These are phyloP conservation scores for Aspergillus panamensis DNA, from an alignment of 495 filamentous ascomycete species.

Conservation along the genomic window DNA sequence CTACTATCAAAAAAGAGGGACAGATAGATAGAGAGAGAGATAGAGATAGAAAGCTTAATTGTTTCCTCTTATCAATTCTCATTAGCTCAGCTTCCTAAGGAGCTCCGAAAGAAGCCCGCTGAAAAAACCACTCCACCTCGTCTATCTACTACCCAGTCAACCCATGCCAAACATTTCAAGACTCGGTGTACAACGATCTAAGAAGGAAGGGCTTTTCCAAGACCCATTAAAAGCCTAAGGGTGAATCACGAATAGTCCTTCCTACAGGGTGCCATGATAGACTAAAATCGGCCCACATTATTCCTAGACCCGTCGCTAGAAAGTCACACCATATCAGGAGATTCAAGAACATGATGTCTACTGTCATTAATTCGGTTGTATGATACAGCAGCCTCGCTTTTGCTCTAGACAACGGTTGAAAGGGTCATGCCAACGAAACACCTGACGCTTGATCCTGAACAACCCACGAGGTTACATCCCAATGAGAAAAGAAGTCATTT, in stretches of 20 bases:
- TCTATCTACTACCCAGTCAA: too few species aligned
- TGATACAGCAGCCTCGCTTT: slow-evolving; percentile 28
- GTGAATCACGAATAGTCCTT: too few species aligned
- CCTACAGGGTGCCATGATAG: background rate
- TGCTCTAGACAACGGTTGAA: slow-evolving; percentile 19
- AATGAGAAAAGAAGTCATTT: background rate
- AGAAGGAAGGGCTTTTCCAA: too few species aligned
- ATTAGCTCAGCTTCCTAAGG: background rate
- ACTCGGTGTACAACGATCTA: too few species aligned
- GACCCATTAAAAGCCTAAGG: too few species aligned
- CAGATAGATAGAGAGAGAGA: background rate
- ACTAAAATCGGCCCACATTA: slow-evolving; percentile 4
- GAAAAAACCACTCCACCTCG: too few species aligned
- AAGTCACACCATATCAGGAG: slow-evolving; percentile 5
- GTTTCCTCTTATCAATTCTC: background rate
- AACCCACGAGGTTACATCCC: background rate
- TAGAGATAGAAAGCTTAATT: background rate
- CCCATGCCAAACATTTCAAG: too few species aligned
- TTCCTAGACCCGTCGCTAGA: background rate
- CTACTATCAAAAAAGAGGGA: background rate
- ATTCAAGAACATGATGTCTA: slow-evolving; percentile 20
- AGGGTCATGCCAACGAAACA: slow-evolving; percentile 16
- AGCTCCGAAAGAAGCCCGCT: too few species aligned
- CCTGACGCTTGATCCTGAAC: background rate
- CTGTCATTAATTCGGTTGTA: slow-evolving; percentile 22